Conservation (phyloP, 495 filamentous ascomycete species). For the Alectoria sarmentosa region DNA sequence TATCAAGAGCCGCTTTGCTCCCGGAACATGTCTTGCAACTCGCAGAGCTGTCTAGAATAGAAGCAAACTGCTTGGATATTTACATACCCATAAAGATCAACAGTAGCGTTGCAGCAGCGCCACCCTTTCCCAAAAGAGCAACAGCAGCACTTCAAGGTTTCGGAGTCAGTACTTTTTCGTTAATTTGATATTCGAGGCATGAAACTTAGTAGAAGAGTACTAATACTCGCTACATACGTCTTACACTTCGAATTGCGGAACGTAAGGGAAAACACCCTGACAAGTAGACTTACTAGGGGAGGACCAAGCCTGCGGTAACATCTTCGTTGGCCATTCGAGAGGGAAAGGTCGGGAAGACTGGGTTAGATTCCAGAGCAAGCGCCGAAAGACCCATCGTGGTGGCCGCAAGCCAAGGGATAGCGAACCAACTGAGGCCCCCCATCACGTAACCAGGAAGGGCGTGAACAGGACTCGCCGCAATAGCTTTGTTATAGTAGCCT, state of each 20-base stretch:
- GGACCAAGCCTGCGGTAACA: slow-evolving; percentile 78
- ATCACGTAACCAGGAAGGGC: slow-evolving; percentile 91
- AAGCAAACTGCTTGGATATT: not conserved
- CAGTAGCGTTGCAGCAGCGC: slow-evolving; percentile 73
- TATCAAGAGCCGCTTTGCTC: not conserved
- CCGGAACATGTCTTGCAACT: not conserved
- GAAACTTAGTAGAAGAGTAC: not conserved
- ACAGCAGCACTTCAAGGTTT: slow-evolving; percentile 52
- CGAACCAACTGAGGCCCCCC: slow-evolving; percentile 89
- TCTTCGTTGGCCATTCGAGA: slow-evolving; percentile 65
- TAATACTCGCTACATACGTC: not conserved
- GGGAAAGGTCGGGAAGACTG: slow-evolving; percentile 66
- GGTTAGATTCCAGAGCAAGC: slow-evolving; percentile 70
- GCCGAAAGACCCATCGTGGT: slow-evolving; percentile 93
- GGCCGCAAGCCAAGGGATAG: slow-evolving; percentile 88
- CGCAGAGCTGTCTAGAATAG: not conserved
- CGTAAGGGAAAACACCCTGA: not conserved
- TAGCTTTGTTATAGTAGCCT: slow-evolving; percentile 89
- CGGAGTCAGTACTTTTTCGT: not conserved
- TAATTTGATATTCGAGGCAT: not conserved
- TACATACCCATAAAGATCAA: slow-evolving; percentile 41
- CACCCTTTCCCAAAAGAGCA: slow-evolving; percentile 81
- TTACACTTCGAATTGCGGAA: too few species aligned
- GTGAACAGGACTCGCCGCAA: slow-evolving; percentile 81
- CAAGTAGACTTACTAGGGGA: slow-evolving; percentile 49